These are phyloP conservation scores for Pezicula radicicola DNA, from an alignment of 2,329 filamentous ascomycete species.

Conservation along the genomic window DNA sequence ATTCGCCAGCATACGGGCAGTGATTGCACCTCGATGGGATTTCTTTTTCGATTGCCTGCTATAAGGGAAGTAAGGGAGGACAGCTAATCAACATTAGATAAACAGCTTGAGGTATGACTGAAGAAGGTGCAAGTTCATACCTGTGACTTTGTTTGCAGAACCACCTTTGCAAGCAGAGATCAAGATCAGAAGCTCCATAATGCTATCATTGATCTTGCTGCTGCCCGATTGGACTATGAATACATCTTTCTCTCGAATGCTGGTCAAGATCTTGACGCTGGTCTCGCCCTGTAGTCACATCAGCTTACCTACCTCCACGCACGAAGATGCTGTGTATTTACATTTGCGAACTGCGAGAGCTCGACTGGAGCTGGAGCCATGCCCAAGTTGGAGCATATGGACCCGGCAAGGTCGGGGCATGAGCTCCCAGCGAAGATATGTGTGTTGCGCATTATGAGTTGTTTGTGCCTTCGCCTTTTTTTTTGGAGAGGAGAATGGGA, in stretches of 20 bases:
- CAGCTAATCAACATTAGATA: slow-evolving; percentile 50
- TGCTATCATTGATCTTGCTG: slow-evolving; percentile 93
- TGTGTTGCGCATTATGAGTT: slow-evolving; percentile 56
- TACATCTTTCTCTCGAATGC: slow-evolving; percentile 95
- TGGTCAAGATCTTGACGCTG: slow-evolving; percentile 65
- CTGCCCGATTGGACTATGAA: slow-evolving; percentile 98
- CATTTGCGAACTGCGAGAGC: slow-evolving; percentile 69
- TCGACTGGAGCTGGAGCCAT: slow-evolving; percentile 63
- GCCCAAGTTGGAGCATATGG: slow-evolving; percentile 67
- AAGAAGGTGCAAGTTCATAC: slow-evolving; percentile 45
- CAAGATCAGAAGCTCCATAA: slow-evolving; percentile 99
- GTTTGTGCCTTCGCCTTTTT: not conserved
- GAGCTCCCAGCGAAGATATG: slow-evolving; percentile 67
- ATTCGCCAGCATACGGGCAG: slow-evolving; percentile 95
- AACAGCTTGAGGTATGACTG: not conserved
- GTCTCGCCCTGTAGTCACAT: slow-evolving; percentile 57
- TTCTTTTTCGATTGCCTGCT: slow-evolving; percentile 99
- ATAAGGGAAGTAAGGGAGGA: slow-evolving; percentile 97
- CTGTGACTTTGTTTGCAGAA: slow-evolving; percentile 93
- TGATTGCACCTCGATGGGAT: slow-evolving; percentile 92
- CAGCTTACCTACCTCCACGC: slow-evolving; percentile 22
- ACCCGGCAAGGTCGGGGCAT: slow-evolving; percentile 59
- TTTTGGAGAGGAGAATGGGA: not conserved
- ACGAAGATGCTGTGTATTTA: slow-evolving; percentile 38
- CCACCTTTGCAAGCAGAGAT: slow-evolving; percentile 98